Base-by-base conservation (phyloP, 768 basidiomycete species). In the Scleroderma citrinum region DNA sequence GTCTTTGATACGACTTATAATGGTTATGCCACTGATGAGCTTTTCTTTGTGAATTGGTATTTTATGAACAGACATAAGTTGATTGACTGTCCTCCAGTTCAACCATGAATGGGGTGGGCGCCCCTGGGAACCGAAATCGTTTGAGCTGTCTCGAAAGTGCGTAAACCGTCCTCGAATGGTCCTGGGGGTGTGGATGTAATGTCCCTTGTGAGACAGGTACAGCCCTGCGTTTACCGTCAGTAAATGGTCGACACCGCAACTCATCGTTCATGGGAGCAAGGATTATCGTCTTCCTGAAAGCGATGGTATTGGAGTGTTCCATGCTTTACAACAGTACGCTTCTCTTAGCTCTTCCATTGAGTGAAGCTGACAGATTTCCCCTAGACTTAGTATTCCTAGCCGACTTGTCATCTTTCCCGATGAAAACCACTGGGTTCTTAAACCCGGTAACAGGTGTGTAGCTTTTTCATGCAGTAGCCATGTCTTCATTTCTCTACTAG, bases 361-460 rank as follows among this genome's bases (percentile, higher is more conserved):
- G 8, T 30, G 8, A 37, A 31, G 29, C 19, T 48, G 7, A 32
- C 17, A 40, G 37, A 21, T 45, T 44, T 10, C 24, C 31, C 38
- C 16, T 47, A 91, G 90, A 59, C 78, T 72, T 38, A 81, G 77
- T 7, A 69, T 93, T 26, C 84, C 85, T 4, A 87, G 82, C 54
- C 78, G 91, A 36, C 70, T 92, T 21, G 78, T 93, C 11, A 76
- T 91, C 51, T 93, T 92, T 76, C 88, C 90, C 0, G 81, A 87
- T 56, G 93, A 95, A 69, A 95, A 93, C 56, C 92, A 95, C 62
- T 92, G 92, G 93, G 91, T 91, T 21, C 57, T 89, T 52, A 77
- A 87, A 47, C 85, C 84, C 51, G 83, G 82, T 46, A 90, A 90
- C 57, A 87, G 82, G 82, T 81, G 23, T 26, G 72, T 55, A 29